Evolutionary conservation across 331 rosid genomes (phyloP), one percentile per base, ranked within the genome.

Genomic region (Quercus phellos): DNA sequence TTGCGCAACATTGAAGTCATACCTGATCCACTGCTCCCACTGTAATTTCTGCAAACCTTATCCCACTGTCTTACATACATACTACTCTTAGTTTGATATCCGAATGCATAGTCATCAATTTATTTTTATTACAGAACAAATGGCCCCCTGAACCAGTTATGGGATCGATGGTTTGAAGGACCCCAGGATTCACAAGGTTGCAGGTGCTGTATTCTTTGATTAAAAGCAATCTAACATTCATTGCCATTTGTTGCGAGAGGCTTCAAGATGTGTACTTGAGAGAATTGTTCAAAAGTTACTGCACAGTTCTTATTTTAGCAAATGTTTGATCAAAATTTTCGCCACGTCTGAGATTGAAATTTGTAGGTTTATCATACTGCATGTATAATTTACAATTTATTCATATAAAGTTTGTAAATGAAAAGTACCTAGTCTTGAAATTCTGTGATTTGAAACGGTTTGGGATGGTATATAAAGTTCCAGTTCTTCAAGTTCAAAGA

Each of bases 111-210:
- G 61, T 82, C 75, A 38, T 68, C 67, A 32, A 34, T 51, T 61
- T 75, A 55, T 60, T 82, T 24, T 74, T 46, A 68, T 61, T 73
- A 73, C 92, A 93, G 98, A 82, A 84, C 83, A 70, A 86, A 55
- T 74, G 96, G 94, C 42, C 94, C 94, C 30, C 43, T 85, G 85
- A 85, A 84, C 82, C 84, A 83, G 32, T 42, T 63, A 70, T 93
- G 95, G 98, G 88, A 91, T 83, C 87, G 88, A 79, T 93, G 98
- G 98, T 93, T 91, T 73, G 98, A 93, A 78, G 94, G 94, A 51
- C 88, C 98, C 61, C 90, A 85, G 77, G 89, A 89, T 73, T 66
- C 89, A 42, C 90, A 77, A 78, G 84, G 86, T 17, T 93, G 98
- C 83, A 78, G 88, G 72, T 93, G 98, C 81, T 38, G 72, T 80